Evolutionary conservation across 345 rosid genomes (phyloP).

Genomic region (Salix viminalis): DNA sequence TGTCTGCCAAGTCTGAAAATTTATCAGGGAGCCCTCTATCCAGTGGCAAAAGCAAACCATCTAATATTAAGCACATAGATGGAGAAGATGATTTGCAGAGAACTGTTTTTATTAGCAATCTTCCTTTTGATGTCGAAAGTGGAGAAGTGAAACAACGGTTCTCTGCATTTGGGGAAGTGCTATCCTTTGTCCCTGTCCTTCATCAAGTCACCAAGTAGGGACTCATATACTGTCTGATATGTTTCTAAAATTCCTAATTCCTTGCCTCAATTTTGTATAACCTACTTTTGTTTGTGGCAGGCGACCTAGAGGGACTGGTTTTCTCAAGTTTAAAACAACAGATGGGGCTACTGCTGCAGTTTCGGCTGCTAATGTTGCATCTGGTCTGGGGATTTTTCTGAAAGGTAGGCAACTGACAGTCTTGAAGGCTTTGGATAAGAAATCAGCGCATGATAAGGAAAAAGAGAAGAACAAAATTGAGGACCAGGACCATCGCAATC

Average conservation of each 20-base stretch:
- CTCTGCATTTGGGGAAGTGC: constrained; percentile 68
- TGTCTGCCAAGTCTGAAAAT: constrained; percentile 24
- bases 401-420: constrained; percentile 75
- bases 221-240: constrained; percentile 1
- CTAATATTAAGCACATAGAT: constrained; percentile 31
- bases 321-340: constrained; percentile 69
- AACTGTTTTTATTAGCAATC: constrained; percentile 74
- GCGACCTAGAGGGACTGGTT: constrained; percentile 86
- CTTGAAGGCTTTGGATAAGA: constrained; percentile 77
- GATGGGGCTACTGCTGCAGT: constrained; percentile 73
- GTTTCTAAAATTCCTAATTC: not conserved
- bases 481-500: constrained; percentile 69
- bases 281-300: constrained; percentile 41
- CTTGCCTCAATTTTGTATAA: not conserved
- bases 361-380: constrained; percentile 55
- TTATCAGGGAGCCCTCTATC: constrained; percentile 32
- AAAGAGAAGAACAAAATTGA: constrained; percentile 64
- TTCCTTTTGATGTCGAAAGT: constrained; percentile 67
- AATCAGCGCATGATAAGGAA: constrained; percentile 69
- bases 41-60: constrained; percentile 32
- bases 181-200: constrained; percentile 68
- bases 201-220: constrained; percentile 82
- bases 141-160: constrained; percentile 78
- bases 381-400: constrained; percentile 69
- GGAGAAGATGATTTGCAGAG: constrained; percentile 59